A percentile compares a stretch with the other conserved stretches of the same genome.
Evolutionary conservation across 495 filamentous ascomycete genomes (phyloP).

Genomic region (Stereocaulon alpinum): DNA sequence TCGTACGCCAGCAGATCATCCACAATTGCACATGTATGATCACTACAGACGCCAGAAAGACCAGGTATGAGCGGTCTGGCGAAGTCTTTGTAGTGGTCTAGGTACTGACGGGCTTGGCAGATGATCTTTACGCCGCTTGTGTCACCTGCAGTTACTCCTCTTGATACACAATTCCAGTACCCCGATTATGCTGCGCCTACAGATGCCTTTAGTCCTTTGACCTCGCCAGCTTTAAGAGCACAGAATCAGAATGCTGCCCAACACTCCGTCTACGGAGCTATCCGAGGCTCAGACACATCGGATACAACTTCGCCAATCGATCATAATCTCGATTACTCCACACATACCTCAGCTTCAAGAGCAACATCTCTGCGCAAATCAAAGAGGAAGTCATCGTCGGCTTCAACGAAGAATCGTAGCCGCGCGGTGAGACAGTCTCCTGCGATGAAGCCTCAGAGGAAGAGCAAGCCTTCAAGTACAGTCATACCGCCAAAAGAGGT

Average conservation of each 20-base stretch:
- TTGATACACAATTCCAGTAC: conserved; percentile 73
- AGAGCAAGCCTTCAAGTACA: conserved; percentile 47
- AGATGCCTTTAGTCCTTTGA: conserved; percentile 91
- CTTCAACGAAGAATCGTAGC: conserved; percentile 32
- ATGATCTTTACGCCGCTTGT: conserved; percentile 90
- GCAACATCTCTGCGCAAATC: conserved; percentile 28
- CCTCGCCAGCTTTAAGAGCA: conserved; percentile 80
- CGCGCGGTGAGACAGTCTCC: conserved; percentile 64
- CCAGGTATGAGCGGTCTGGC: conserved; percentile 42
- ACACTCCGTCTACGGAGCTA: conserved; percentile 29
- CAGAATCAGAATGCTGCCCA: conserved; percentile 45
- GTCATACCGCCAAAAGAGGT: conserved; percentile 46
- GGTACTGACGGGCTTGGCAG: conserved; percentile 30
- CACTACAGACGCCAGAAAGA: conserved; percentile 69
- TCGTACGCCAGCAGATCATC: conserved; percentile 46
- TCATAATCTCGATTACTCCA: conserved; percentile 31
- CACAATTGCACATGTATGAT: conserved; percentile 56
- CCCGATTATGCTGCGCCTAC: conserved; percentile 72
- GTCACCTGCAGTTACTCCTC: conserved; percentile 86
- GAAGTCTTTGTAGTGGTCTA: neutral
- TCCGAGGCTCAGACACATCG: conserved; percentile 29
- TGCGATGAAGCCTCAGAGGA: conserved; percentile 65
- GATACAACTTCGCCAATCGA: conserved; percentile 40
- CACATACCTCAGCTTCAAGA: conserved; percentile 31
- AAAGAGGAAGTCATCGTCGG: conserved; percentile 28